Evolutionary conservation across 2,329 filamentous ascomycete species (phyloP).

Genomic region (Tolypocladium paradoxum): DNA sequence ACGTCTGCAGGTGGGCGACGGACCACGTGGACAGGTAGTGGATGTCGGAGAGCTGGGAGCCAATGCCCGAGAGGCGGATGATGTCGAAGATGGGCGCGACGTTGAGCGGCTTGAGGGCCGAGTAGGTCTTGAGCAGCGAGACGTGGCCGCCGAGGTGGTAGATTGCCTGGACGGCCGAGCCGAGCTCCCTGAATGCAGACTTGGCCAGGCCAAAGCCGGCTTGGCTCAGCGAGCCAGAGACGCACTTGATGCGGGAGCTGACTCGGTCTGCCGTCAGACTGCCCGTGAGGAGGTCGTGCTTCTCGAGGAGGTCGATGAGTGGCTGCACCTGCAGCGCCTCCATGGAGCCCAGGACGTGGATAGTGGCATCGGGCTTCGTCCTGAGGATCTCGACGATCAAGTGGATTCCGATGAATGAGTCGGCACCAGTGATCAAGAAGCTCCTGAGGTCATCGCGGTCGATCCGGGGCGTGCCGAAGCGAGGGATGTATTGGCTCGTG

Average conservation of each 20-base stretch:
- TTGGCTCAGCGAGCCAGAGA: constrained; percentile 10
- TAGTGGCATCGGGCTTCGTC: constrained; percentile 4
- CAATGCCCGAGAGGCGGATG: constrained; percentile 12
- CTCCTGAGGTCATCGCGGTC: no score
- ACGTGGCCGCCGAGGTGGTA: constrained; percentile 16
- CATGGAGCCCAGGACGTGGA: constrained; percentile 11
- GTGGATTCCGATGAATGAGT: constrained; percentile 11
- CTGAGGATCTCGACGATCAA: constrained; percentile 10
- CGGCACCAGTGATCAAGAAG: constrained; percentile 11
- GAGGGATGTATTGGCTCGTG: constrained; percentile 12
- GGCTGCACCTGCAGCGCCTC: constrained; percentile 4
- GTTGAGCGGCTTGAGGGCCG: constrained; percentile 10
- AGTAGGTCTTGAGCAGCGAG: constrained; percentile 14
- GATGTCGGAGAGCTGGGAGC: constrained; percentile 11
- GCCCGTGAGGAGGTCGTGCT: constrained; percentile 9
- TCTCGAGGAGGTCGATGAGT: constrained; percentile 8
- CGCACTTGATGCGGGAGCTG: constrained; percentile 5
- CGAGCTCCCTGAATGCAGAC: constrained; percentile 11
- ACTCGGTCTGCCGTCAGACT: constrained; percentile 5
- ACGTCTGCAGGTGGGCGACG: constrained; percentile 14
- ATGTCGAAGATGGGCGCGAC: constrained; percentile 13
- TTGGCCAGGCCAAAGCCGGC: constrained; percentile 12
- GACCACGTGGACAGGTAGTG: constrained; percentile 16
- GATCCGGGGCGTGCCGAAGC: constrained; percentile 9
- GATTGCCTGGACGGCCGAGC: constrained; percentile 11